phyloP scores from a whole-genome alignment of 768 basidiomycete genomes.

The Mycena latifolia region DNA sequence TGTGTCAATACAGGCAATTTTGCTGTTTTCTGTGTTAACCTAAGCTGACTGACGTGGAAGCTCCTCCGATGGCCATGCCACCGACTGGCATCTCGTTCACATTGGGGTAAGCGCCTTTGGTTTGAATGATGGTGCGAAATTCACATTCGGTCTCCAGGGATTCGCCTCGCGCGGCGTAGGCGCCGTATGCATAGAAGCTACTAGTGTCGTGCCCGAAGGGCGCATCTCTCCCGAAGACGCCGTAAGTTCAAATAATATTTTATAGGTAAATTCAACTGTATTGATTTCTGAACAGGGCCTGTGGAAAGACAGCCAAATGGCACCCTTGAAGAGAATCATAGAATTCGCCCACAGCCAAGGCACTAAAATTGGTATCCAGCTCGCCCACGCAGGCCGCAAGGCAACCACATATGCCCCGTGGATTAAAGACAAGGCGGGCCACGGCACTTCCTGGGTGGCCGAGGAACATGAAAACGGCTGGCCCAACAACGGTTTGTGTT shows the following conservation, averaged over 20 bases:
- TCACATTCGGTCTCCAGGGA: constrained; percentile 48
- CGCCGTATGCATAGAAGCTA: constrained; percentile 80
- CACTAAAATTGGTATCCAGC: constrained; percentile 81
- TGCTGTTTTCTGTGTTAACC: constrained; percentile 3
- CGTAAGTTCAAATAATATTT: constrained; percentile 49
- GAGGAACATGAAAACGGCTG: constrained; percentile 72
- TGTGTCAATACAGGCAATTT: constrained; percentile 87
- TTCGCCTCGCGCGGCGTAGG: constrained; percentile 81
- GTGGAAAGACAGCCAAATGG: constrained; percentile 84
- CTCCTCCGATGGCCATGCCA: constrained; percentile 69
- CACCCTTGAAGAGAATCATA: constrained; percentile 76
- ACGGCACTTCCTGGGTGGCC: constrained; percentile 50
- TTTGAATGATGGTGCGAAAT: neutral
- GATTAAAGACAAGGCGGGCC: constrained; percentile 58
- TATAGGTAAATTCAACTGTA: neutral
- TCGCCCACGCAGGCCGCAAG: constrained; percentile 82
- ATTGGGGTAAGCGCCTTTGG: constrained; percentile 64
- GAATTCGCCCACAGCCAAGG: constrained; percentile 80
- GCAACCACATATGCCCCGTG: constrained; percentile 79
- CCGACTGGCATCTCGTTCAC: constrained; percentile 89
- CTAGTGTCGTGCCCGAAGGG: constrained; percentile 79
- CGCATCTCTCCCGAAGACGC: constrained; percentile 83
- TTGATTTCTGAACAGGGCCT: constrained; percentile 57
- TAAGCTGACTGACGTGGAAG: constrained; percentile 1
- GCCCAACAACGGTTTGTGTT: constrained; percentile 67